phyloP scores from a whole-genome alignment of 148 eudicot species.

The Silene uniflora region DNA sequence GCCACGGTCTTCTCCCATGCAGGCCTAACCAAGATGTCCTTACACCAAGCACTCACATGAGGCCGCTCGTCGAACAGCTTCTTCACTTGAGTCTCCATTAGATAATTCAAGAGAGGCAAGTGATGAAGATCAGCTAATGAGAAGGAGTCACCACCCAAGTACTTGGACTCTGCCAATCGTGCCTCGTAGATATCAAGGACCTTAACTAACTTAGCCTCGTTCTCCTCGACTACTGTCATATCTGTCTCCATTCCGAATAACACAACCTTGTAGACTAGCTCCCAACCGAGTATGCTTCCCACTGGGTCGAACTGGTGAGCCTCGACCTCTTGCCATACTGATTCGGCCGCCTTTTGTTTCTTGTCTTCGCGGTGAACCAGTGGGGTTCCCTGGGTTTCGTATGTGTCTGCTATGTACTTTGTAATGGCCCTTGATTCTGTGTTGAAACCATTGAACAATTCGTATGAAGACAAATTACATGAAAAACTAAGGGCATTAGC shows the following conservation, averaged over 20 bases:
- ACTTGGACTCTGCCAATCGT: slow-evolving; percentile 52
- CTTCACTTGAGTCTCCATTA: slow-evolving; percentile 37
- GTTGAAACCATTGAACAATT: neutral
- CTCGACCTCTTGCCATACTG: slow-evolving; percentile 61
- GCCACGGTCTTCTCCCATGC: slow-evolving; percentile 49
- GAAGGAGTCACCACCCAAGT: slow-evolving; percentile 50
- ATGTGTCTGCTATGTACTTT: slow-evolving; percentile 41
- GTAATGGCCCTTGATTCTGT: slow-evolving; percentile 77
- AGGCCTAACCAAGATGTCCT: slow-evolving; percentile 64
- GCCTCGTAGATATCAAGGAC: slow-evolving; percentile 70
- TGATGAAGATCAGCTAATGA: slow-evolving; percentile 67
- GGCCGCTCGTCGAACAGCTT: slow-evolving; percentile 44
- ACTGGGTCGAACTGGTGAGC: slow-evolving; percentile 56
- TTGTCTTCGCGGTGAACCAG: slow-evolving; percentile 27
- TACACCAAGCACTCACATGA: slow-evolving; percentile 48
- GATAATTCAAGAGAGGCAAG: slow-evolving; percentile 36
- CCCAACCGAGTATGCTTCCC: slow-evolving; percentile 37
- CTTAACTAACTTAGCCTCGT: slow-evolving; percentile 37
- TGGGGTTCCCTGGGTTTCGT: slow-evolving; percentile 43
- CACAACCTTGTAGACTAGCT: slow-evolving; percentile 35
- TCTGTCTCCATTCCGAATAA: slow-evolving; percentile 35
- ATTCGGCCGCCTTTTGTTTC: slow-evolving; percentile 40
- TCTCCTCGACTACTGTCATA: slow-evolving; percentile 33
- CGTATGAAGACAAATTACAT: too few species aligned
- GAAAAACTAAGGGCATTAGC: too few species aligned